phyloP scores from a whole-genome alignment of 1,284 basidiomycete genomes.

The Ustilago nuda region DNA sequence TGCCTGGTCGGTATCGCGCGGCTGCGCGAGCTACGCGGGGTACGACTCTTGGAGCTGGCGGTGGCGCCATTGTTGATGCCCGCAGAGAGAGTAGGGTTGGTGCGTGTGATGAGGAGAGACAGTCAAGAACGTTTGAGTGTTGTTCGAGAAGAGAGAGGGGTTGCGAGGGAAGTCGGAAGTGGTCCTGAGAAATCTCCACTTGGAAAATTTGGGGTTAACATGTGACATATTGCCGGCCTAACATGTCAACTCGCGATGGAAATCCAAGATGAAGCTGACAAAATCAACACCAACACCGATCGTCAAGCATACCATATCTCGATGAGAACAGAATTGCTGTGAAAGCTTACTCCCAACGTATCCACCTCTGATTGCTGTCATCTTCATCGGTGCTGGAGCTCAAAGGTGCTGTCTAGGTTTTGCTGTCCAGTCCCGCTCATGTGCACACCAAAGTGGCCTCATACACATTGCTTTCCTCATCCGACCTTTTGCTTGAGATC shows the following conservation, averaged over 20 bases:
- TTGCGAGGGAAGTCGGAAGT: background rate
- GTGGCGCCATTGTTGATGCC: conserved; percentile 14
- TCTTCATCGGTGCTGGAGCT: no score
- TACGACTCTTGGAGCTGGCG: conserved; percentile 11
- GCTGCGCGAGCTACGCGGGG: conserved; percentile 54
- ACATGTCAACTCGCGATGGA: background rate
- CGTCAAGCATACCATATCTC: no score
- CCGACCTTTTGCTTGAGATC: background rate
- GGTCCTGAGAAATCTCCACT: background rate
- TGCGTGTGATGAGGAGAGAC: background rate
- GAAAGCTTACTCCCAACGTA: background rate
- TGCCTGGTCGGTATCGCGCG: conserved; percentile 65
- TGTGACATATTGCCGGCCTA: background rate
- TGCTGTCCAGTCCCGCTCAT: no score
- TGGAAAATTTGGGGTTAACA: background rate
- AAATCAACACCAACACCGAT: background rate
- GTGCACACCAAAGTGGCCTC: no score
- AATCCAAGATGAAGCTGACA: background rate
- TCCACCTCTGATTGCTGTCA: no score
- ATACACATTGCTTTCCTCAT: no score
- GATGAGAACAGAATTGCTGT: background rate
- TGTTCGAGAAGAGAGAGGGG: background rate
- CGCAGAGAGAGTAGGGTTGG: background rate
- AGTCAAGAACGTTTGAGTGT: background rate
- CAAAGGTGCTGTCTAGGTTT: background rate